Percentiles rank a stretch among this genome's conserved stretches.
phyloP scores from a whole-genome alignment of 2,329 filamentous ascomycete genomes.

The Diaporthe caulivora region DNA sequence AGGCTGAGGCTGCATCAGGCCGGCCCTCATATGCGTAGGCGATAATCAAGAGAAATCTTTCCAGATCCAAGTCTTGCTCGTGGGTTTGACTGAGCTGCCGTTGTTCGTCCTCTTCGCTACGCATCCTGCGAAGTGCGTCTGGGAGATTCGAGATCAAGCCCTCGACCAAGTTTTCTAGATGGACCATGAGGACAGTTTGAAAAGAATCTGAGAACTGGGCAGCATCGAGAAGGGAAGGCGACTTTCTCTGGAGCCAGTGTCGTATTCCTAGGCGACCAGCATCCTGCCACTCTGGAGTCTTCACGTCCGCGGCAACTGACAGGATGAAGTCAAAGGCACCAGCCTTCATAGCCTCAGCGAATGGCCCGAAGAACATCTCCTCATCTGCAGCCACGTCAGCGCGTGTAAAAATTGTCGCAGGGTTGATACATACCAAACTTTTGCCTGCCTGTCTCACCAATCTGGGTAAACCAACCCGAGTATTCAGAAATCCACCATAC shows the following conservation, averaged over 20 bases:
- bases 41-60: slow-evolving; percentile 92
- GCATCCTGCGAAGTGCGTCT: slow-evolving; percentile 87
- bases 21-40: slow-evolving; percentile 91
- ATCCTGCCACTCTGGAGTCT: slow-evolving; percentile 87
- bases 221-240: slow-evolving; percentile 73
- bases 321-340: slow-evolving; percentile 94
- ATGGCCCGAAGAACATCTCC: slow-evolving; percentile 77
- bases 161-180: slow-evolving; percentile 89
- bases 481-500: slow-evolving; percentile 95
- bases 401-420: not conserved
- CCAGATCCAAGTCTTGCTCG: slow-evolving; percentile 80
- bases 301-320: slow-evolving; percentile 84
- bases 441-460: slow-evolving; percentile 66
- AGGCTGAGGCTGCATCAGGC: slow-evolving; percentile 85
- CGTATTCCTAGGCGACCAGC: slow-evolving; percentile 86
- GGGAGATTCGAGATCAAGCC: slow-evolving; percentile 96
- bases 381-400: slow-evolving; percentile 64
- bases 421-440: slow-evolving; percentile 49
- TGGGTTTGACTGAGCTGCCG: slow-evolving; percentile 74
- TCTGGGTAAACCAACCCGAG: slow-evolving; percentile 87
- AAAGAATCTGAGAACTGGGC: slow-evolving; percentile 79
- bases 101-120: slow-evolving; percentile 91
- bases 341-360: slow-evolving; percentile 83
- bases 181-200: slow-evolving; percentile 79
- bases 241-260: slow-evolving; percentile 85